Base-by-base conservation (phyloP, 495 filamentous ascomycete genomes). In the Penicillium bovifimosum region DNA sequence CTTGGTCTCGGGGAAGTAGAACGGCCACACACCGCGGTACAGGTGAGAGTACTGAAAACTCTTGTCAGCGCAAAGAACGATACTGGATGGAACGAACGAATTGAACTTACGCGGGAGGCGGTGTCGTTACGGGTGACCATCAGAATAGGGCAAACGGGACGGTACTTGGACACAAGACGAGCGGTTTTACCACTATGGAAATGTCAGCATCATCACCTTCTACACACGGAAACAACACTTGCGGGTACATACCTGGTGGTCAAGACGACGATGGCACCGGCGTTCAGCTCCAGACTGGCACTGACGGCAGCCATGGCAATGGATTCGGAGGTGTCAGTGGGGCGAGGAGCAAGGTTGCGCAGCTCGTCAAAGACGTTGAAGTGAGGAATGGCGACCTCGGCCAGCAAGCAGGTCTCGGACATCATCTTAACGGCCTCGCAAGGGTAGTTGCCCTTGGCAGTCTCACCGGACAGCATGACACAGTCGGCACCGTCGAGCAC, bases 401-500 rank as follows among this genome's bases (percentile, higher is more conserved):
- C 95, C 66, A 95, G 81, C 67, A 96, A 75, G 71, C 93, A 96
- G 41, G 95, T 91, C 76, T 96, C 88, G 79, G 88, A 86, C 93
- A 98, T 98, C 86, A 96, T 95, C 31, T 79, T 84, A 45, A 98
- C 92, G 43, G 93, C 87, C 76, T 96, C 90, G 47, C 79, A 77
- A 36, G 93, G 93, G 75, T 98, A 98, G 70, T 79, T 85, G 64
- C 93, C 93, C 82, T 98, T 98, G 69, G 93, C 95, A 28, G 93
- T 98, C 80, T 98, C 93, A 54, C 93, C 93, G 42, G 91, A 96
- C 76, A 98, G 80, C 93, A 98, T 98, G 73, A 98, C 93, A 78
- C 93, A 98, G 78, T 98, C 93, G 35, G 92, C 91, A 64, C 93
- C 93, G 62, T 98, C 93, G 32, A 96, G 85, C 49, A 98, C 91